Conservation (phyloP, 179 eudicot genomes). For the Vitellaria paradoxa region DNA sequence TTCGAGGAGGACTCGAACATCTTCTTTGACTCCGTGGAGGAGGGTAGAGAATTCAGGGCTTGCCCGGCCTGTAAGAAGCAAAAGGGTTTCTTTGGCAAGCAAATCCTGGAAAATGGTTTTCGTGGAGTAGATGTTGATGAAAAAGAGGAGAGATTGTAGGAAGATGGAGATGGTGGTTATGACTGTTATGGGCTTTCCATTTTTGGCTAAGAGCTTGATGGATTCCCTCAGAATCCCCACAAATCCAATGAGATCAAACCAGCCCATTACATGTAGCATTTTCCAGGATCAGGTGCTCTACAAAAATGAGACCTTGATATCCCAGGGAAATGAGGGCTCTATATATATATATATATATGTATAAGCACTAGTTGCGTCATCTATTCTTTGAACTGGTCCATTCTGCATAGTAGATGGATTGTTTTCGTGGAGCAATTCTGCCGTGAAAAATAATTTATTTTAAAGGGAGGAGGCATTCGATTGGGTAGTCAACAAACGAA, state of each 20-base stretch:
- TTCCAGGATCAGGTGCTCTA: not conserved
- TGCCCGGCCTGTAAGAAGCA: not conserved
- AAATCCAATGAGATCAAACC: not conserved
- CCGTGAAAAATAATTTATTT: too few species aligned
- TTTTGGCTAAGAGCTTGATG: slow-evolving; percentile 17
- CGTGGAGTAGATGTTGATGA: not conserved
- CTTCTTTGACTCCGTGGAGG: slow-evolving; percentile 4
- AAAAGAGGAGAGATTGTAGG: slow-evolving; percentile 1
- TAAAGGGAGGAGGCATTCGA: too few species aligned
- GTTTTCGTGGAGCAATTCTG: too few species aligned
- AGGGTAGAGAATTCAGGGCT: not conserved
- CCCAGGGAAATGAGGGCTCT: too few species aligned
- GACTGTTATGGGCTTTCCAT: slow-evolving; percentile 10
- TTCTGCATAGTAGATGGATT: too few species aligned
- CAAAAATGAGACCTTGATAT: not conserved
- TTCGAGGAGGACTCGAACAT: not conserved
- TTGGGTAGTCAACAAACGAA: too few species aligned
- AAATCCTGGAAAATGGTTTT: not conserved
- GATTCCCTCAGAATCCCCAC: slow-evolving; percentile 16
- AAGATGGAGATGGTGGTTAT: slow-evolving; percentile 8
- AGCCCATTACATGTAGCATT: not conserved
- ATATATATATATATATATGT: too few species aligned
- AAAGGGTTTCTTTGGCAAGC: not conserved
- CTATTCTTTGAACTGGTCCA: too few species aligned
- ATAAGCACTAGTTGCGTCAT: too few species aligned